Base-by-base conservation (phyloP, 1,284 basidiomycete genomes). In the Leccinum pallidistipes region DNA sequence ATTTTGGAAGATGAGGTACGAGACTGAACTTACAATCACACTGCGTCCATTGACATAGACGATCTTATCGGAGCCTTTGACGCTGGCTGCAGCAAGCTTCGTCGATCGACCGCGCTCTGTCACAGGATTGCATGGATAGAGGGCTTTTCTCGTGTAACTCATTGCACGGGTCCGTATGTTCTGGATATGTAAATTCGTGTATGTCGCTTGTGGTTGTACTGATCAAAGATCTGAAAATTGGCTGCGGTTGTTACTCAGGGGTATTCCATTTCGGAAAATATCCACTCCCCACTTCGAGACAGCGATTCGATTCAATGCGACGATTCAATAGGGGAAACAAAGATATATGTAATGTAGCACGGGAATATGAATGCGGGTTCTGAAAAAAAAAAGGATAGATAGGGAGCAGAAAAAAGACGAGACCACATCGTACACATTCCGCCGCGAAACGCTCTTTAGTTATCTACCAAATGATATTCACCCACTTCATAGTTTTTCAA, bases 1-100 rank as follows among this genome's bases (percentile, higher is more conserved):
- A 0, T 3, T 32, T 1, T 16, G 10, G 18, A 36, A 38, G 2
- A 58, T 32, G 54, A 43, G 38, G 27, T 40, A 62, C 27, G 52
- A 24, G 45, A 50, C 6, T 31, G 29, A 6, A 82, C 93, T 70
- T 71, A 95, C 93, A 68, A 96, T 87, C 55, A 97, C 88, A 27
- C 87, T 87, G 73, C 90, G 87, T 49, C 94, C 94, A 71, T 93
- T 95, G 2, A 90, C 84, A 72, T 98, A 98, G 38, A 93, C 83
- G 62, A 98, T 79, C 79, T 91, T 95, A 73, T 92, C 90, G 14
- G 69, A 69, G 27, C 69, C 69, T 56, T 69, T 73, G 59, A 70
- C 58, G 68, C 94, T 94, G 70, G 84, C 85, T 21, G 91, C 85
- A 71, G 86, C 87, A 58, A 98, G 85, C 78, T 95, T 97, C 27